Evolutionary conservation across 169 alveolate genomes (phyloP).

Genomic region (Eimeria acervulina): DNA sequence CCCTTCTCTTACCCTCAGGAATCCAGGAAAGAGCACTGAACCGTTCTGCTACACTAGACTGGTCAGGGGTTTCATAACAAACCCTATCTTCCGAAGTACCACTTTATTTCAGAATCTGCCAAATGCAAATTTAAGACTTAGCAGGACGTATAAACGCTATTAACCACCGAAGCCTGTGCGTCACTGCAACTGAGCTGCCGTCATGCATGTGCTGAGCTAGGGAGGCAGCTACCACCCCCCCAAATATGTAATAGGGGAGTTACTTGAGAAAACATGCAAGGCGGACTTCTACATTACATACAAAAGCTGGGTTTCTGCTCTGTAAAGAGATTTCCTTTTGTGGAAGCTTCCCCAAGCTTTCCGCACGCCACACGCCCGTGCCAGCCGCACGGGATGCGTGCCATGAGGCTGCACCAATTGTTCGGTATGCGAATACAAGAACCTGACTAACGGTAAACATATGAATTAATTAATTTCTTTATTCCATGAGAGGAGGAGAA

Average conservation of each 20-base stretch:
- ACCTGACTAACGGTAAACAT: neutral
- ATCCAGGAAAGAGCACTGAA: too few species aligned
- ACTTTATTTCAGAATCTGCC: neutral
- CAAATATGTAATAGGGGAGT: neutral
- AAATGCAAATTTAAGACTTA: neutral
- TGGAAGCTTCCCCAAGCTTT: neutral
- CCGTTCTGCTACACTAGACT: neutral
- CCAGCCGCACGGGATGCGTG: neutral
- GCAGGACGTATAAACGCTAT: neutral
- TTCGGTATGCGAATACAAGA: neutral
- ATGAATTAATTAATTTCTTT: neutral
- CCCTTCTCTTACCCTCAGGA: too few species aligned
- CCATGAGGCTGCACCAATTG: constrained; percentile 3
- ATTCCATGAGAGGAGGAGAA: neutral
- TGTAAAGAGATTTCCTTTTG: neutral
- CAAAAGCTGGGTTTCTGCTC: neutral
- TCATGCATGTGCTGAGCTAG: neutral
- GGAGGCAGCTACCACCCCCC: neutral
- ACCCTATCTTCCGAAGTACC: neutral
- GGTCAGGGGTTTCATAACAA: too few species aligned
- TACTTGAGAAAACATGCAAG: neutral
- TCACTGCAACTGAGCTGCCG: neutral
- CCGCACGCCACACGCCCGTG: neutral
- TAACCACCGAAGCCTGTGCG: too few species aligned
- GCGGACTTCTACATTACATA: neutral